Evolutionary conservation across 768 basidiomycete species (phyloP).

Genomic region (Termitomyces sp.): DNA sequence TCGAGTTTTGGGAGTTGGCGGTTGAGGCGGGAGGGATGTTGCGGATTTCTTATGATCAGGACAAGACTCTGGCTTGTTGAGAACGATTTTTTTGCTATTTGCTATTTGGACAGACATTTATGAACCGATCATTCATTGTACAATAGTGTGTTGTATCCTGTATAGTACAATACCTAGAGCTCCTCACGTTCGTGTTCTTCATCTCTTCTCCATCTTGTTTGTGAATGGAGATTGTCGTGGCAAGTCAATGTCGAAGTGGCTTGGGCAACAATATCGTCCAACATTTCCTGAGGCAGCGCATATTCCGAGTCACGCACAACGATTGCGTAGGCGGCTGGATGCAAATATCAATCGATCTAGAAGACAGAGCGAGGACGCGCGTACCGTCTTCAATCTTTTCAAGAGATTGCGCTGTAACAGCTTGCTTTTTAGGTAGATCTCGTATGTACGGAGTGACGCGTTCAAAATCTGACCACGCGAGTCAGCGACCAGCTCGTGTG

Average conservation of each 20-base stretch:
- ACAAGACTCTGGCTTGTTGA: background rate
- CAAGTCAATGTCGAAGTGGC: constrained; percentile 29
- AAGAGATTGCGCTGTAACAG: constrained; percentile 80
- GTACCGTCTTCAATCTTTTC: constrained; percentile 92
- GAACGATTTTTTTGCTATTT: background rate
- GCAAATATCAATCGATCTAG: background rate
- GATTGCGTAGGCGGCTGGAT: constrained; percentile 65
- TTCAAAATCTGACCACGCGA: constrained; percentile 60
- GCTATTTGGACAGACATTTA: background rate
- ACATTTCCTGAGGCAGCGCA: constrained; percentile 57
- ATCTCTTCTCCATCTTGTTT: constrained; percentile 12
- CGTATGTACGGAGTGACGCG: constrained; percentile 61
- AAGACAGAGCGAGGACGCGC: constrained; percentile 9
- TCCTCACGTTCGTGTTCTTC: constrained; percentile 15
- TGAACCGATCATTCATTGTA: background rate
- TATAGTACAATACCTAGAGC: background rate
- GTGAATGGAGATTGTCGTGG: background rate
- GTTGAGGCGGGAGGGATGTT: constrained; percentile 16
- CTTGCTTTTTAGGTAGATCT: constrained; percentile 82
- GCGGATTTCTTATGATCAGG: constrained; percentile 14
- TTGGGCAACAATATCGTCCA: constrained; percentile 62
- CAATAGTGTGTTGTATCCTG: background rate
- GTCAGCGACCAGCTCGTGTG: background rate
- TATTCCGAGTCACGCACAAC: constrained; percentile 69
- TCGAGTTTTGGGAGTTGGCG: constrained; percentile 18